These are phyloP conservation scores for Xylaria sp. DNA, from an alignment of 2,329 filamentous ascomycete genomes.

Conservation along the genomic window DNA sequence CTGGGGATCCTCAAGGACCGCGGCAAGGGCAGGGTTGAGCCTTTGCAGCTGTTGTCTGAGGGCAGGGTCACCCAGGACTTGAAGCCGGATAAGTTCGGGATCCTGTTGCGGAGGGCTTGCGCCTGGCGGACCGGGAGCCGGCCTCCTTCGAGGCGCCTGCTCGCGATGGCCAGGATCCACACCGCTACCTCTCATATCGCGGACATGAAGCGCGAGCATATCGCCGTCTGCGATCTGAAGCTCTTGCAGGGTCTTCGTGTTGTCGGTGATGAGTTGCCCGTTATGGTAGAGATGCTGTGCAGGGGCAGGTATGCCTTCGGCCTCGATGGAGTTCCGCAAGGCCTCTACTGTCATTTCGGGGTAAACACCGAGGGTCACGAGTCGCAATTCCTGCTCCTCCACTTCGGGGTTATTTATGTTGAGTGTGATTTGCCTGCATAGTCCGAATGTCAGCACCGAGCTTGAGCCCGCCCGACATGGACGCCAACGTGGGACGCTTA, in stretches of 20 bases:
- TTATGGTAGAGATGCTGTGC: slow-evolving; percentile 91
- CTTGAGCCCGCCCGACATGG: neutral
- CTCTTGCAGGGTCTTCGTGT: slow-evolving; percentile 80
- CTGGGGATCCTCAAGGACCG: slow-evolving; percentile 74
- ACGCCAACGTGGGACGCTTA: slow-evolving; percentile 9
- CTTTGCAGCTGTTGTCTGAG: slow-evolving; percentile 73
- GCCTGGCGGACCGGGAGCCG: slow-evolving; percentile 14
- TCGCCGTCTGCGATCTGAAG: slow-evolving; percentile 85
- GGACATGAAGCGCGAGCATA: slow-evolving; percentile 87
- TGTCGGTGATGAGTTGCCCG: slow-evolving; percentile 78
- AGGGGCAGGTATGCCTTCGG: slow-evolving; percentile 74
- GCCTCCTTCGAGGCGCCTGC: slow-evolving; percentile 42
- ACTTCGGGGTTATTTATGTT: slow-evolving; percentile 71
- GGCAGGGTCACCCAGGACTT: slow-evolving; percentile 78
- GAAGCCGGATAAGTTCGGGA: slow-evolving; percentile 81
- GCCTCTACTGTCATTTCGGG: slow-evolving; percentile 77
- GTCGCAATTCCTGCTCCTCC: slow-evolving; percentile 64
- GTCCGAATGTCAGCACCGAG: slow-evolving; percentile 14
- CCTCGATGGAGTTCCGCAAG: slow-evolving; percentile 86
- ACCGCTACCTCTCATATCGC: slow-evolving; percentile 59
- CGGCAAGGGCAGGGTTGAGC: slow-evolving; percentile 77
- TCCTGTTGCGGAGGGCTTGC: slow-evolving; percentile 57
- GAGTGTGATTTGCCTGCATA: slow-evolving; percentile 74
- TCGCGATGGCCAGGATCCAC: slow-evolving; percentile 45
- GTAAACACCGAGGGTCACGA: slow-evolving; percentile 71